These are phyloP conservation scores for Mucor plumbeus DNA, from an alignment of 371 early-diverging fungal species.

Conservation along the genomic window DNA sequence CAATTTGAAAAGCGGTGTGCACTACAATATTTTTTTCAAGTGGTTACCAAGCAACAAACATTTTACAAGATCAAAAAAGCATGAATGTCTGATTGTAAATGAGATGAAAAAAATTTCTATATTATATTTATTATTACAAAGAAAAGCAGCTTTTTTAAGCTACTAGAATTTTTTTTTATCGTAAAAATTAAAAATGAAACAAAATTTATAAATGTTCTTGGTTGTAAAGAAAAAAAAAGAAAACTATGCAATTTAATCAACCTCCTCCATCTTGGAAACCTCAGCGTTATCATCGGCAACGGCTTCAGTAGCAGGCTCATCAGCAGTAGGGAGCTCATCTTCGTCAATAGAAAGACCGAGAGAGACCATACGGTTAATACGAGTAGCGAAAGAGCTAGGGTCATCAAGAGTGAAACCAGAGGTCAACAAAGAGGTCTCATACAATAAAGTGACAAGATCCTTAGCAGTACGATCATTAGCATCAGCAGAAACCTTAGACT, in stretches of 20 bases:
- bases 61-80: too few species aligned
- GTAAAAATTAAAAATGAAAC: conserved; percentile 11
- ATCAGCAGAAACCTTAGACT: conserved; percentile 87
- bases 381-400: conserved; percentile 89
- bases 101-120: conserved; percentile 5
- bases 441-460: conserved; percentile 93
- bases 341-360: conserved; percentile 96
- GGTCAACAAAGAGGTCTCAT: conserved; percentile 91
- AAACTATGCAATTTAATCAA: conserved; percentile 73
- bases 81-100: too few species aligned
- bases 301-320: conserved; percentile 60
- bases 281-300: conserved; percentile 66
- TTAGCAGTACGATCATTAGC: conserved; percentile 97
- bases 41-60: too few species aligned
- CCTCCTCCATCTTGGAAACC: conserved; percentile 97
- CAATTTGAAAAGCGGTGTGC: too few species aligned
- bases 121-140: conserved; percentile 15
- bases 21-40: too few species aligned
- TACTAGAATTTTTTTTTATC: background rate
- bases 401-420: conserved; percentile 98
- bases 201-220: conserved; percentile 2
- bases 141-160: conserved; percentile 8
- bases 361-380: conserved; percentile 98
- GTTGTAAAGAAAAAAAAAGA: conserved; percentile 8
- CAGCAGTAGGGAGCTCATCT: conserved; percentile 55